Conservation (phyloP, 768 basidiomycete genomes). For the Lanmaoa pseudosensibilis region DNA sequence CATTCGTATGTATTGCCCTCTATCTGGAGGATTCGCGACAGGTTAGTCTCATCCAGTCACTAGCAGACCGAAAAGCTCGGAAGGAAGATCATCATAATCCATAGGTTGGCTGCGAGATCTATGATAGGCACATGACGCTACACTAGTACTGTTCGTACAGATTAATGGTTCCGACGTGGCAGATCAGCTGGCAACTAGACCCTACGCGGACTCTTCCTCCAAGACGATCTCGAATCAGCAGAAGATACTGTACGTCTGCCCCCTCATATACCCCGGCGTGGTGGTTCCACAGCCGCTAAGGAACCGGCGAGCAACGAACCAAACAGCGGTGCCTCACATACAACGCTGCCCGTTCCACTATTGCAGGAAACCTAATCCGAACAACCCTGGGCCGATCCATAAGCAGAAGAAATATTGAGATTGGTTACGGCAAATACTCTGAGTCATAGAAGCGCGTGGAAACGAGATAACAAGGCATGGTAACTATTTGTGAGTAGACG, state of each 20-base stretch:
- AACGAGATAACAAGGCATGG: constrained; percentile 63
- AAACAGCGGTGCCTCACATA: neutral
- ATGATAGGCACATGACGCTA: constrained; percentile 20
- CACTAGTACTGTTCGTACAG: constrained; percentile 17
- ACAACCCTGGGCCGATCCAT: constrained; percentile 36
- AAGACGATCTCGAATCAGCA: constrained; percentile 18
- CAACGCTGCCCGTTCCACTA: neutral
- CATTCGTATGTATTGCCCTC: neutral
- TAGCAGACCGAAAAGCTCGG: neutral
- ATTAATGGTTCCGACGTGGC: neutral
- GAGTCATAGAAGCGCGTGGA: constrained; percentile 74
- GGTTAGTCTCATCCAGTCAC: too few species aligned
- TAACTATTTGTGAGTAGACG: constrained; percentile 50
- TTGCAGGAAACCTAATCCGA: constrained; percentile 12
- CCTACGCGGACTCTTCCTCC: constrained; percentile 17
- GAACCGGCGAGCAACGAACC: neutral
- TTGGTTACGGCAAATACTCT: constrained; percentile 67
- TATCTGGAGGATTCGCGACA: neutral
- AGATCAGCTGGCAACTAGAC: constrained; percentile 8
- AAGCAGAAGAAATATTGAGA: constrained; percentile 54
- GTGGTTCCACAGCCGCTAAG: constrained; percentile 3
- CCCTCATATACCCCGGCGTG: too few species aligned
- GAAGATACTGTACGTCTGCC: constrained; percentile 13
- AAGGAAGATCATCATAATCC: neutral
- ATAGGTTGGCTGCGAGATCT: neutral